phyloP scores from a whole-genome alignment of 75 land plant species.

The Adiantum capillusveneris region DNA sequence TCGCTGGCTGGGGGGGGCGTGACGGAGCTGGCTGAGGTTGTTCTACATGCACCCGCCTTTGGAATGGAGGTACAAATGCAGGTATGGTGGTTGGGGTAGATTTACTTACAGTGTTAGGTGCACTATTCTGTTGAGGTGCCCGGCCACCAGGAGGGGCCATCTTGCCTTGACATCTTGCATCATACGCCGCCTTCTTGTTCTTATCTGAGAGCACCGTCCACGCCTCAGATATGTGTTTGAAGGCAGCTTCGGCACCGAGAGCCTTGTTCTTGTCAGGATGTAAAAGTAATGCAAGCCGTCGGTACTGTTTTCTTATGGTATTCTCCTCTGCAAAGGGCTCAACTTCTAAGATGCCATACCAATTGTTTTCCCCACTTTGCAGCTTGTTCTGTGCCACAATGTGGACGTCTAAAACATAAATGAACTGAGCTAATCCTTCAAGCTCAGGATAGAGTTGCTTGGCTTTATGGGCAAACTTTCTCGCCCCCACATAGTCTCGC shows the following conservation, averaged over 20 bases:
- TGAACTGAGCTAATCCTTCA: slow-evolving; percentile 71
- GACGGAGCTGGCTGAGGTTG: slow-evolving; percentile 11
- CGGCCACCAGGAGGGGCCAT: slow-evolving; percentile 31
- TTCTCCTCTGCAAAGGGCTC: slow-evolving; percentile 54
- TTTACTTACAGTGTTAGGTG: not conserved
- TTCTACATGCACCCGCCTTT: slow-evolving; percentile 4
- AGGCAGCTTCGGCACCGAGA: slow-evolving; percentile 85
- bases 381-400: slow-evolving; percentile 43
- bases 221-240: slow-evolving; percentile 72
- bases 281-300: slow-evolving; percentile 66
- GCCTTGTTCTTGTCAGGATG: slow-evolving; percentile 90
- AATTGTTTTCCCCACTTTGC: slow-evolving; percentile 21
- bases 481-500: slow-evolving; percentile 57
- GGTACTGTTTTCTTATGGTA: slow-evolving; percentile 71
- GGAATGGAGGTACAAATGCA: not conserved
- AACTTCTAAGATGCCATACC: slow-evolving; percentile 49
- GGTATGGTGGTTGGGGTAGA: not conserved
- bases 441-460: slow-evolving; percentile 55
- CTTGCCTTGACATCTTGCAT: slow-evolving; percentile 20
- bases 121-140: slow-evolving; percentile 13
- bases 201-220: slow-evolving; percentile 72
- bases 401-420: slow-evolving; percentile 69
- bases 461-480: slow-evolving; percentile 64
- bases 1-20: slow-evolving; percentile 3
- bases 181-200: slow-evolving; percentile 18